Evolutionary conservation across 129 eudicot species (phyloP).

Genomic region (Flaveria ramosissima): DNA sequence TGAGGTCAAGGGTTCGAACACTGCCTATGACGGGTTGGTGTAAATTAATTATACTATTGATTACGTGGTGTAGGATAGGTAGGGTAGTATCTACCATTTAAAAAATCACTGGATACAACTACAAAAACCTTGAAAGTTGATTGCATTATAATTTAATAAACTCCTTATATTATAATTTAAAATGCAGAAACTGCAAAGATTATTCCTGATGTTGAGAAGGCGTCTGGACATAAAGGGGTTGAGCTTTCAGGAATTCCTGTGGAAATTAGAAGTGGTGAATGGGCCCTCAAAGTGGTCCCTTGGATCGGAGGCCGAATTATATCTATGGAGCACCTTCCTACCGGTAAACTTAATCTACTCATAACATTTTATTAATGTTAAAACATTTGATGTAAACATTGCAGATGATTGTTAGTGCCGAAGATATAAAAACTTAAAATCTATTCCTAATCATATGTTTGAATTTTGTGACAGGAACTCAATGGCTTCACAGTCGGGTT

Average conservation of each 20-base stretch:
- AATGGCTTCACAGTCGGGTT: conserved; percentile 94
- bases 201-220: conserved; percentile 67
- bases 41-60: no score
- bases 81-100: no score
- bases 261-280: conserved; percentile 73
- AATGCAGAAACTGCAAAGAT: conserved; percentile 70
- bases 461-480: conserved; percentile 60
- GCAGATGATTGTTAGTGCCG: background rate
- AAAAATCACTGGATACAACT: background rate
- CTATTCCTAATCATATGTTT: conserved; percentile 5
- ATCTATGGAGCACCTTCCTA: conserved; percentile 84
- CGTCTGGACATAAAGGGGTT: conserved; percentile 57
- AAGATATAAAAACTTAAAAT: background rate
- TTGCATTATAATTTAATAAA: background rate
- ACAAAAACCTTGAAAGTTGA: background rate
- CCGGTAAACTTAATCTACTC: conserved; percentile 50
- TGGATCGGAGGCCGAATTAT: conserved; percentile 95
- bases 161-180: background rate
- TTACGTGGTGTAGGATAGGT: no score
- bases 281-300: conserved; percentile 92
- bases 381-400: background rate
- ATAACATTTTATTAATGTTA: background rate
- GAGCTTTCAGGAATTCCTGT: conserved; percentile 74
- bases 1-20: no score
- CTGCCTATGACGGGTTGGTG: no score